Conservation (phyloP, 768 basidiomycete species). For the Mycena pura region DNA sequence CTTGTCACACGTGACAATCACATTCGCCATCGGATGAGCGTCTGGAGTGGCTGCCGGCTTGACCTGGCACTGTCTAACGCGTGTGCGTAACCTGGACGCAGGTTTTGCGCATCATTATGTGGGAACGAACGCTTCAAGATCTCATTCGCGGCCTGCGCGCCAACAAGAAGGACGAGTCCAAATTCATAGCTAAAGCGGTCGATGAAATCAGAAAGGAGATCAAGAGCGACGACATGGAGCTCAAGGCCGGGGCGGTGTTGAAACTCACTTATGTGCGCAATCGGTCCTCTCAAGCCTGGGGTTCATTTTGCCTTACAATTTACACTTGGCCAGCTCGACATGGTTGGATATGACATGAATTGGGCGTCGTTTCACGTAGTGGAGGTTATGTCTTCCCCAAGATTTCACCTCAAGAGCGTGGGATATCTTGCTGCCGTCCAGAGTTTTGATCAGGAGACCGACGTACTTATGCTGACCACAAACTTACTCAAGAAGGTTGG, state of each 20-base stretch:
- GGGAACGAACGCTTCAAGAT: conserved; percentile 95
- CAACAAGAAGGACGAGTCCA: conserved; percentile 92
- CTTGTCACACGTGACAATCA: not conserved
- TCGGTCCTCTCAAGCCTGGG: conserved; percentile 13
- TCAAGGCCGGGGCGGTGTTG: conserved; percentile 93
- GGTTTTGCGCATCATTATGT: conserved; percentile 60
- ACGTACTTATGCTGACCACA: conserved; percentile 96
- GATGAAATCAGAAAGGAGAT: conserved; percentile 93
- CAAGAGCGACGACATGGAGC: conserved; percentile 92
- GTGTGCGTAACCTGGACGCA: not conserved
- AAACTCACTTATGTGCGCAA: conserved; percentile 92
- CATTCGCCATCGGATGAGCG: not conserved
- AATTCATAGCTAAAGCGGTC: conserved; percentile 92
- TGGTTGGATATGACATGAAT: conserved; percentile 94
- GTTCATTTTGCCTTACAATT: conserved; percentile 16
- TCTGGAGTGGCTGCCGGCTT: not conserved
- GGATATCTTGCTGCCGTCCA: conserved; percentile 94
- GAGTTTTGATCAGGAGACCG: conserved; percentile 93
- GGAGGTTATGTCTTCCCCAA: conserved; percentile 96
- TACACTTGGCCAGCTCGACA: conserved; percentile 85
- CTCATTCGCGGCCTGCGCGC: conserved; percentile 94
- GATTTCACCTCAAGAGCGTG: conserved; percentile 90
- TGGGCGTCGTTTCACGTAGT: conserved; percentile 98
- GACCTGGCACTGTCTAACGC: conserved; percentile 5
- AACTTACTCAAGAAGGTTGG: conserved; percentile 93